Base-by-base conservation (phyloP, 2,329 filamentous ascomycete genomes). In the Claviceps quebecensis region DNA sequence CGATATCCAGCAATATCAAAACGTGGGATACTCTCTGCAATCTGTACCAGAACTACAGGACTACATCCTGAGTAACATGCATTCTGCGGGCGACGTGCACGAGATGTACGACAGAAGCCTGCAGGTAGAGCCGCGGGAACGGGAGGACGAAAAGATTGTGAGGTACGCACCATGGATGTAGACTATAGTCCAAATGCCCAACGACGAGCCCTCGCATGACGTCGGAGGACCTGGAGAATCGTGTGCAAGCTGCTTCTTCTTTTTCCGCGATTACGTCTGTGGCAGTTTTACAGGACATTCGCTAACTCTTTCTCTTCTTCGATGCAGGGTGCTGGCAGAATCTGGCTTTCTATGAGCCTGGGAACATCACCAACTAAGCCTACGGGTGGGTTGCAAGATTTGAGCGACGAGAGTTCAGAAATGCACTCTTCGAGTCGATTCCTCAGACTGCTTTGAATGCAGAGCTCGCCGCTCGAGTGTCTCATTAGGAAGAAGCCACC, bases 81-180 rank as follows among this genome's bases (percentile, higher is more conserved):
- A 94, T 70, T 85, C 84, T 34, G 91, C 93, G 4, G 87, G 89
- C 49, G 91, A 97, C 66, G 93, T 98, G 56, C 90, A 97, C 67
- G 91, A 97, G 74, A 97, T 97, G 93, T 98, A 97, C 73, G 90
- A 97, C 69, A 90, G 90, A 76, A 95, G 89, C 71, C 74, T 98
- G 70, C 78, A 84, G 62, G 83, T 98, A 54, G 93, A 98, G 67
- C 93, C 93, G 56, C 80, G 93, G 62, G 93, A 98, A 73, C 80
- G 93, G 61, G 93, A 98, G 72, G 93, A 98, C 65, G 93, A 98
- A 72, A 97, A 97, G 77, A 97, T 98, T 75, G 91, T 95, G 65
- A 94, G 93, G 90, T 95, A 83, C 63, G 80, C 76, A 57, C 49
- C 60, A 57, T 58, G 61, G 53, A 58, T 56, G 55, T 54, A 60